Evolutionary conservation across 768 basidiomycete species (phyloP).

Genomic region (Hypholoma sublateritium): DNA sequence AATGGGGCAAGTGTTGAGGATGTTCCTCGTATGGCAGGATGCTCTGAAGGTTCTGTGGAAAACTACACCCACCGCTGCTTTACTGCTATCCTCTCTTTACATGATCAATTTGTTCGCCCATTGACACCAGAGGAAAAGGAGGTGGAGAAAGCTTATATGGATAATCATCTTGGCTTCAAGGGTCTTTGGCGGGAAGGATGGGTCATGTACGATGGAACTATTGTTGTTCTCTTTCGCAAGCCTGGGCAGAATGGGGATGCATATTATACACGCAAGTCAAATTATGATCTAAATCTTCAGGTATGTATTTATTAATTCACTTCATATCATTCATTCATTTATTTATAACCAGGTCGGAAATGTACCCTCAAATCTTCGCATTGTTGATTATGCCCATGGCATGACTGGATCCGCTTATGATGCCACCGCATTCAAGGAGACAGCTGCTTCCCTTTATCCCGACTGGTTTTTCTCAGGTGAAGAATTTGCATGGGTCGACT

Average conservation of each 20-base stretch:
- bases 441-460: constrained; percentile 22
- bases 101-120: constrained; percentile 25
- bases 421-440: constrained; percentile 9
- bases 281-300: no score
- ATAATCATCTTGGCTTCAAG: no score
- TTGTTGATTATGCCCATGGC: no score
- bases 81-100: constrained; percentile 26
- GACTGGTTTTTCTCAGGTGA: constrained; percentile 24
- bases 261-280: constrained; percentile 26
- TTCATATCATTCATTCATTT: no score
- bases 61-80: constrained; percentile 23
- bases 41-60: constrained; percentile 17
- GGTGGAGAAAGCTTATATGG: constrained; percentile 8
- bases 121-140: constrained; percentile 19
- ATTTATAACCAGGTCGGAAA: no score
- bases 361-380: no score
- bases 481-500: constrained; percentile 26
- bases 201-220: constrained; percentile 36
- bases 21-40: constrained; percentile 6
- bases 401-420: background rate
- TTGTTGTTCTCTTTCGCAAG: constrained; percentile 26
- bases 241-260: constrained; percentile 30
- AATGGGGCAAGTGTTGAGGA: constrained; percentile 15
- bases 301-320: no score
- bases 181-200: constrained; percentile 26